Evolutionary conservation across 31 red algal genomes (phyloP).

Genomic region (Odonthalia washingtoniensis): DNA sequence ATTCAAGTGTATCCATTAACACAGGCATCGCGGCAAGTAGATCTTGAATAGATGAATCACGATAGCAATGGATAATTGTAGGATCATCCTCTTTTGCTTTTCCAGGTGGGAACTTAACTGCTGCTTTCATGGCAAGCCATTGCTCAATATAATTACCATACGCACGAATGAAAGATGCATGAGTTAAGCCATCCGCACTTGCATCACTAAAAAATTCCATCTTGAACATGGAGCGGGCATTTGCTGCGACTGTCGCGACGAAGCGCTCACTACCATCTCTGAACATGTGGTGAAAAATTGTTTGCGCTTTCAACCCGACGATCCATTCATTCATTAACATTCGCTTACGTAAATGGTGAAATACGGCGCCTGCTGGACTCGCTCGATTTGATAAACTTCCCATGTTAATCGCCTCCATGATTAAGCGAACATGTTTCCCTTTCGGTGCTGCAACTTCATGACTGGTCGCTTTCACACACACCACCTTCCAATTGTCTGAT

Average conservation of each 20-base stretch:
- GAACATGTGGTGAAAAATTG: constrained; percentile 97
- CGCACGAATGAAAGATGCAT: constrained; percentile 69
- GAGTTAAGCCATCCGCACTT: constrained; percentile 55
- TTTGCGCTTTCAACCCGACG: constrained; percentile 84
- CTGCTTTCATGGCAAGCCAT: constrained; percentile 87
- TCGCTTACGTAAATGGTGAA: constrained; percentile 91
- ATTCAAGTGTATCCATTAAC: constrained; percentile 75
- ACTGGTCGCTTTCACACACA: constrained; percentile 94
- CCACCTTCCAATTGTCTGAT: constrained; percentile 92
- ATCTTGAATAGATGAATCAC: constrained; percentile 62
- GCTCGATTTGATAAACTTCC: constrained; percentile 88
- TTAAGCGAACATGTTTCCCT: constrained; percentile 91
- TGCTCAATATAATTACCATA: constrained; percentile 81
- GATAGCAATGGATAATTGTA: constrained; percentile 50
- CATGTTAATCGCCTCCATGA: constrained; percentile 85
- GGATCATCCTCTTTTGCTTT: constrained; percentile 75
- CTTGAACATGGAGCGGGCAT: constrained; percentile 72
- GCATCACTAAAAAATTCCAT: constrained; percentile 74
- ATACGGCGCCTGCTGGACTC: constrained; percentile 84
- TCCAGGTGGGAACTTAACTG: constrained; percentile 79
- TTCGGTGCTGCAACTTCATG: constrained; percentile 82
- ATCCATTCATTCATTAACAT: constrained; percentile 82
- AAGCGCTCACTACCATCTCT: constrained; percentile 94
- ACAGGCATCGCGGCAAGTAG: constrained; percentile 82
- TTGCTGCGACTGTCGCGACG: constrained; percentile 66